Base-by-base conservation (phyloP, 225 moss, liverwort and hornwort genomes). In the Ulota crispa region DNA sequence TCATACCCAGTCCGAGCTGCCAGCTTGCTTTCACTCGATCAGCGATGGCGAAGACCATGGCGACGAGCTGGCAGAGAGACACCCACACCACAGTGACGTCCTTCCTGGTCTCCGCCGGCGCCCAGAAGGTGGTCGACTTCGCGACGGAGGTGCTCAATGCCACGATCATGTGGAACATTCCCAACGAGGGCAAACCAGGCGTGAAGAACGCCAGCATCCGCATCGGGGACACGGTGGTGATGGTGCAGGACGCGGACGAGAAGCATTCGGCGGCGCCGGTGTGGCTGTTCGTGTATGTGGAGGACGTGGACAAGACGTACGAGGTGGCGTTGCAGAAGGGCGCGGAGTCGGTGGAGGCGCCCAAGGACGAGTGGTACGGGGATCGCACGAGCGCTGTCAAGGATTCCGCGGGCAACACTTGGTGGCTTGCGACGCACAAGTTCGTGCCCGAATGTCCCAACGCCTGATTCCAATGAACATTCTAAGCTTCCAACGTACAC, bases 221-320 rank as follows among this genome's bases (percentile, higher is more conserved):
- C 63, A 87, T 89, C 31, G 87, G 85, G 0, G 83, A 71, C 77
- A 42, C 70, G 20, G 74, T 62, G 21, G 31, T 89, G 39, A 83
- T 89, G 87, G 9, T 89, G 8, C 10, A 39, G 1, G 87, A 89
- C 57, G 16, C 57, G 3, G 62, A 4, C n/a, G 0, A 42, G 65
- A 30, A 78, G 53, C 2, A 31, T 0, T 9, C 78, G 2, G 82
- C 83, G 5, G 69, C 13, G 0, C 77, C 85, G 6, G 19, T 21
- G 1, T 85, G 89, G 87, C 5, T 85, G 64, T 60, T 78, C 78
- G 83, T 89, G 0, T 89, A 85, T 1, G 84, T 89, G 4, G 84
- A 82, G 9, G 85, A 89, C 24, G 89, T 85, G 4, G 89, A 89
- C 85, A 84, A 82, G 77, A 89, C 74, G 3, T 89, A 87, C 77